These are phyloP conservation scores for Amoeboaphelidium protococcarum DNA, from an alignment of 371 early-diverging fungal species.

Conservation along the genomic window DNA sequence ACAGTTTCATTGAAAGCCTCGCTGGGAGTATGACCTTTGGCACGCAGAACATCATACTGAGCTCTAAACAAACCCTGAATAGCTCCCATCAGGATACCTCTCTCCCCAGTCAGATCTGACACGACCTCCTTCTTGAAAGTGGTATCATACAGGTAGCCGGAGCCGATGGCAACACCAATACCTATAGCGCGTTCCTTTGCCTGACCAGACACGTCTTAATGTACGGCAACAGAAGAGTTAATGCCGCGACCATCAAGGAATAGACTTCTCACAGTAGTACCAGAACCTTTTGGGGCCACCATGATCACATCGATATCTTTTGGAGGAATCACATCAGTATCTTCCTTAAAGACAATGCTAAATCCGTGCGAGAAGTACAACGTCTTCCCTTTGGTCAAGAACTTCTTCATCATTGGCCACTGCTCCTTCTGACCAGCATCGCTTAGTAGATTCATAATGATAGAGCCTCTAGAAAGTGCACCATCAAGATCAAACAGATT, in stretches of 20 bases:
- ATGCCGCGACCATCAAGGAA: slow-evolving; percentile 92
- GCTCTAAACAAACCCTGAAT: slow-evolving; percentile 89
- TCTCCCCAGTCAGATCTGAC: slow-evolving; percentile 89
- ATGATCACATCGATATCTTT: slow-evolving; percentile 79
- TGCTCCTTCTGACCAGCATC: slow-evolving; percentile 83
- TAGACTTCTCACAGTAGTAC: slow-evolving; percentile 77
- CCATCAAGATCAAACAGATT: slow-evolving; percentile 76
- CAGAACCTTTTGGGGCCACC: slow-evolving; percentile 89
- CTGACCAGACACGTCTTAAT: slow-evolving; percentile 17
- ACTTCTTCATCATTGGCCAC: slow-evolving; percentile 68
- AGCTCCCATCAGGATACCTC: slow-evolving; percentile 93
- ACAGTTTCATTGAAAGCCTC: slow-evolving; percentile 98
- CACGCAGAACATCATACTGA: slow-evolving; percentile 85
- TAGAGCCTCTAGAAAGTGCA: slow-evolving; percentile 63
- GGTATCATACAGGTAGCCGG: slow-evolving; percentile 90
- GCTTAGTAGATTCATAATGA: slow-evolving; percentile 82
- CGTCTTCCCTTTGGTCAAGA: slow-evolving; percentile 84
- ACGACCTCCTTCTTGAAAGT: slow-evolving; percentile 86
- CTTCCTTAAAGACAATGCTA: slow-evolving; percentile 70
- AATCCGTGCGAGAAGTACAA: slow-evolving; percentile 95
- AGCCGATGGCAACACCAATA: slow-evolving; percentile 80
- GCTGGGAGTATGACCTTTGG: slow-evolving; percentile 72
- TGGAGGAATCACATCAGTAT: slow-evolving; percentile 72
- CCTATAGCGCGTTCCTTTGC: slow-evolving; percentile 32
- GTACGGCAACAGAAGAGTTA: slow-evolving; percentile 87